These are phyloP conservation scores for Rhizophora apiculata DNA, from an alignment of 345 rosid genomes.

Conservation along the genomic window DNA sequence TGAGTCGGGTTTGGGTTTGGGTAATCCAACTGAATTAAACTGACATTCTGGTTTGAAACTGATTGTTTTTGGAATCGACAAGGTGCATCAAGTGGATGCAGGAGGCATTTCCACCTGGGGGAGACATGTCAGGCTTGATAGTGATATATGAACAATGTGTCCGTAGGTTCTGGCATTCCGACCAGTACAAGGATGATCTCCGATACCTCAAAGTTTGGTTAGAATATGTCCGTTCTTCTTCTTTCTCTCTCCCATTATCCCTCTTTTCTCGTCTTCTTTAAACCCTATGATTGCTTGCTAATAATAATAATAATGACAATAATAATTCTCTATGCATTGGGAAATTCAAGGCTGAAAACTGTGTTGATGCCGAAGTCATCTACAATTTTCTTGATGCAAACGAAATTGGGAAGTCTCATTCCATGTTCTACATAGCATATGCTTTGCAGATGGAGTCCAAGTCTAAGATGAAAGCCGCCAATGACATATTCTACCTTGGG, in stretches of 20 bases:
- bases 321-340: background rate
- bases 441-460: conserved; percentile 77
- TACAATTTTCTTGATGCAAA: conserved; percentile 76
- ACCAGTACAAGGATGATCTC: conserved; percentile 74
- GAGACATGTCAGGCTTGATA: conserved; percentile 74
- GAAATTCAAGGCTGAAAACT: conserved; percentile 67
- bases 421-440: conserved; percentile 55
- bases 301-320: too few species aligned
- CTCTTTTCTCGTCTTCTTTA: background rate
- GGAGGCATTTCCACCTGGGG: conserved; percentile 79
- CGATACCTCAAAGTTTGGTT: conserved; percentile 98
- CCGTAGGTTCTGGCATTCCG: conserved; percentile 79
- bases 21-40: background rate
- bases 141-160: conserved; percentile 91
- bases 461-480: conserved; percentile 66
- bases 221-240: conserved; percentile 64
- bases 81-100: conserved; percentile 97
- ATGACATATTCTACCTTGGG: conserved; percentile 71
- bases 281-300: background rate
- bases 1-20: background rate
- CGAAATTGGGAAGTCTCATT: conserved; percentile 70
- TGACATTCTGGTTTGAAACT: background rate
- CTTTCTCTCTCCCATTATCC: background rate
- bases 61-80: conserved; percentile 2
- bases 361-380: conserved; percentile 71